These are phyloP conservation scores for Scheffersomyces lignosus DNA, from an alignment of 805 yeast species.

Conservation along the genomic window DNA sequence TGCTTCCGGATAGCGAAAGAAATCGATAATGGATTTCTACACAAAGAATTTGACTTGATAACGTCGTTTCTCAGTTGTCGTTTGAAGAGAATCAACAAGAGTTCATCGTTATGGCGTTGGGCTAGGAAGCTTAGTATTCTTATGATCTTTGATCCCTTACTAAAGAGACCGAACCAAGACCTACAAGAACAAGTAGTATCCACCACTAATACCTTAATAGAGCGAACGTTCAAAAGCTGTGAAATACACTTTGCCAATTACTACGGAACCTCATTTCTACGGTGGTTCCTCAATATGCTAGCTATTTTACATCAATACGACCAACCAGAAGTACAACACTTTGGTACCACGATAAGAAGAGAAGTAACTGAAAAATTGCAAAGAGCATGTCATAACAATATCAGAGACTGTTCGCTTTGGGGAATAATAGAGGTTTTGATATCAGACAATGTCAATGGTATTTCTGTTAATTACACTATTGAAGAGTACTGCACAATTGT, in stretches of 20 bases:
- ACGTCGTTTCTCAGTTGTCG: constrained; percentile 30
- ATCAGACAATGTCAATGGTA: neutral
- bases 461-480: too few species aligned
- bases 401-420: neutral
- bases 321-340: too few species aligned
- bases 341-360: too few species aligned
- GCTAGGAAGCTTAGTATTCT: constrained; percentile 24
- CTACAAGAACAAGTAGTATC: neutral
- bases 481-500: too few species aligned
- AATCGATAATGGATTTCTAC: constrained; percentile 7
- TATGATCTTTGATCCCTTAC: constrained; percentile 13
- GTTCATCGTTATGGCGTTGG: constrained; percentile 38
- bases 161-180: too few species aligned
- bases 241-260: constrained; percentile 40
- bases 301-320: too few species aligned
- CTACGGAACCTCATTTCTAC: constrained; percentile 33
- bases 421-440: neutral
- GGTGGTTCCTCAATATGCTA: constrained; percentile 25
- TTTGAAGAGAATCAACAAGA: constrained; percentile 37
- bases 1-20: constrained; percentile 10
- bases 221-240: constrained; percentile 27
- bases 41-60: constrained; percentile 28
- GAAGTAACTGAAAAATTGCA: constrained; percentile 4
- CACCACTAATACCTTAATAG: constrained; percentile 6
- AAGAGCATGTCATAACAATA: neutral